Conservation (phyloP, 164 flowering plant species). For the Tinospora cordifolia region DNA sequence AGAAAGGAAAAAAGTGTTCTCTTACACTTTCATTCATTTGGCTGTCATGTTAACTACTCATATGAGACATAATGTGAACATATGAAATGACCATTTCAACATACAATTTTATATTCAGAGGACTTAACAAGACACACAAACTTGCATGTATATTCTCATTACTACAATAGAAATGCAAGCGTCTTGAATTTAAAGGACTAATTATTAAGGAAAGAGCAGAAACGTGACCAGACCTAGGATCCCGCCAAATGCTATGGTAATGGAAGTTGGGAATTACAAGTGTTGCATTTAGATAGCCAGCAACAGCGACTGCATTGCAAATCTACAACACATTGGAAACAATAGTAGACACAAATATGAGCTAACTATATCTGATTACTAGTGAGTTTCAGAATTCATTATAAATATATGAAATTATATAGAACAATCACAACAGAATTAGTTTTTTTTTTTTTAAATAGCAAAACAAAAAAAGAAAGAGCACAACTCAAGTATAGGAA, state of each 20-base stretch:
- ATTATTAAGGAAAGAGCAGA: neutral
- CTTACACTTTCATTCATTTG: no score
- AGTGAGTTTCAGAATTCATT: neutral
- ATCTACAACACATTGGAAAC: slow-evolving; percentile 46
- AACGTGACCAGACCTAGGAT: slow-evolving; percentile 57
- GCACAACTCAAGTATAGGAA: slow-evolving; percentile 15
- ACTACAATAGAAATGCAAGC: neutral
- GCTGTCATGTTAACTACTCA: neutral
- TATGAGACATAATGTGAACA: neutral
- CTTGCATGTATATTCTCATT: neutral
- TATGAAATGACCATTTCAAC: neutral
- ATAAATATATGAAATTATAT: neutral
- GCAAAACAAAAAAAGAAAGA: slow-evolving; percentile 1
- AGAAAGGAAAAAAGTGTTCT: no score
- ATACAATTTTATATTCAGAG: neutral
- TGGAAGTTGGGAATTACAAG: slow-evolving; percentile 89
- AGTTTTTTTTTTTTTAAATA: neutral
- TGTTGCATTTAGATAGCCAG: slow-evolving; percentile 93
- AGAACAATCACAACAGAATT: neutral
- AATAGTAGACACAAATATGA: slow-evolving; percentile 13
- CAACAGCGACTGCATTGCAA: slow-evolving; percentile 99
- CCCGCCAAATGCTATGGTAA: slow-evolving; percentile 95
- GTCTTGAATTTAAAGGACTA: neutral
- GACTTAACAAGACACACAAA: neutral
- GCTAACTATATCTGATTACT: neutral